Evolutionary conservation across 179 eudicot genomes (phyloP), one percentile per base, ranked within the genome.

Genomic region (Silene noctiflora): DNA sequence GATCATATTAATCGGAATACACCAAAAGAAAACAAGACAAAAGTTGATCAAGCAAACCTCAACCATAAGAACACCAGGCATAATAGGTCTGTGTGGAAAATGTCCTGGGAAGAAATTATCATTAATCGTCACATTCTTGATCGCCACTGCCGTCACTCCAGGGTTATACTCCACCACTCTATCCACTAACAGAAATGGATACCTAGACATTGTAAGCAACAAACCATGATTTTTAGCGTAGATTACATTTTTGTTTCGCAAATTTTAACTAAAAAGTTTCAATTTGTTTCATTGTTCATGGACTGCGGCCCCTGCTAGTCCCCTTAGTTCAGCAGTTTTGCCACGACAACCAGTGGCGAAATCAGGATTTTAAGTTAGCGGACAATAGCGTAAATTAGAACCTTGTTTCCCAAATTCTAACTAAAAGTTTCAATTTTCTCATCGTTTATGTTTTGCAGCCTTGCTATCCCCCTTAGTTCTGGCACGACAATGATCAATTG

Each of bases 21-120:
- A 27, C 29, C 29, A 27, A 27, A 27, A 27, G 27, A 42, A 3
- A 55, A 4, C 0, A 55, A 3, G 59, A 55, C n/a, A 55, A 1
- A 17, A 16, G 59, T 55, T n/a, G 20, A 55, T 16, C 59, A 8
- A 10, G 51, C 4, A 17, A 35, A 55, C 98, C 99, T 96, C 98
- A 81, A 96, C 88, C 98, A 93, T 96, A 81, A 96, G 98, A 77
- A 96, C 99, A 82, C 99, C 99, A 63, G 98, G 97, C 98, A 95
- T 95, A 17, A 95, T 95, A 44, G 99, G 99, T 84, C 99, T 90
- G 78, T 95, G 96, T 9, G 98, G 99, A 75, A 95, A 95, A 89
- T 95, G 99, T 1, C 97, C 98, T 76, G 99, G 99, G 69, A 93
- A 95, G 79, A 95, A 93, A 80, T 93, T 95, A 72, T 95, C 99